Conservation (phyloP, 768 basidiomycete species). For the Boletus edulis region DNA sequence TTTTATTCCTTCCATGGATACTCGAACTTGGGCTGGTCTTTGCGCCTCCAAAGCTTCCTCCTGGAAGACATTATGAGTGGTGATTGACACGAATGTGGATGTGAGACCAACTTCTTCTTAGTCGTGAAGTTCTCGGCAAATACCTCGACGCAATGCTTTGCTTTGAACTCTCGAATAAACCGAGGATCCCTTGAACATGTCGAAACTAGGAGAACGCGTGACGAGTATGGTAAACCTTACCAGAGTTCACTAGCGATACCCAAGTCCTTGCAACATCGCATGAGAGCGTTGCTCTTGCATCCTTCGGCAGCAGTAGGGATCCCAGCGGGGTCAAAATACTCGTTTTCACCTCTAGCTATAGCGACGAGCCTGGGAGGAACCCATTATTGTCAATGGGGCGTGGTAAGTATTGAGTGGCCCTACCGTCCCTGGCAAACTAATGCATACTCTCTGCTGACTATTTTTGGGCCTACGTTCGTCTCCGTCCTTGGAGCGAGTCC, state of each 20-base stretch:
- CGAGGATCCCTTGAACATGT: conserved; percentile 75
- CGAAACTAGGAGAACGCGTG: background rate
- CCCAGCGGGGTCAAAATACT: conserved; percentile 90
- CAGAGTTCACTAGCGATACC: conserved; percentile 96
- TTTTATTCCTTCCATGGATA: conserved; percentile 83
- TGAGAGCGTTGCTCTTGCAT: conserved; percentile 94
- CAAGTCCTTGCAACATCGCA: conserved; percentile 97
- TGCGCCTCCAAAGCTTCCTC: conserved; percentile 89
- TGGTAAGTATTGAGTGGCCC: conserved; percentile 17
- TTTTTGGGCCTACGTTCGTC: conserved; percentile 82
- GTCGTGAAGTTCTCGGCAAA: conserved; percentile 81
- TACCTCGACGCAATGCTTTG: conserved; percentile 77
- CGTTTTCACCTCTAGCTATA: conserved; percentile 92
- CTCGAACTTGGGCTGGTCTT: conserved; percentile 78
- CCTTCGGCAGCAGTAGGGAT: conserved; percentile 93
- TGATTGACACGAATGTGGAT: background rate
- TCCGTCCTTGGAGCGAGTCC: conserved; percentile 92
- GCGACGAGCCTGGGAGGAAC: conserved; percentile 65
- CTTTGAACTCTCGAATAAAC: conserved; percentile 92
- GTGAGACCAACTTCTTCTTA: conserved; percentile 79
- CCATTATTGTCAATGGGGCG: background rate
- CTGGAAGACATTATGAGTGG: conserved; percentile 38
- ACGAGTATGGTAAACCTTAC: conserved; percentile 40
- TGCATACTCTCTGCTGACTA: conserved; percentile 93
- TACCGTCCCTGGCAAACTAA: conserved; percentile 90